These are phyloP conservation scores for Auriscalpium microsporum DNA, from an alignment of 768 basidiomycete genomes.

Conservation along the genomic window DNA sequence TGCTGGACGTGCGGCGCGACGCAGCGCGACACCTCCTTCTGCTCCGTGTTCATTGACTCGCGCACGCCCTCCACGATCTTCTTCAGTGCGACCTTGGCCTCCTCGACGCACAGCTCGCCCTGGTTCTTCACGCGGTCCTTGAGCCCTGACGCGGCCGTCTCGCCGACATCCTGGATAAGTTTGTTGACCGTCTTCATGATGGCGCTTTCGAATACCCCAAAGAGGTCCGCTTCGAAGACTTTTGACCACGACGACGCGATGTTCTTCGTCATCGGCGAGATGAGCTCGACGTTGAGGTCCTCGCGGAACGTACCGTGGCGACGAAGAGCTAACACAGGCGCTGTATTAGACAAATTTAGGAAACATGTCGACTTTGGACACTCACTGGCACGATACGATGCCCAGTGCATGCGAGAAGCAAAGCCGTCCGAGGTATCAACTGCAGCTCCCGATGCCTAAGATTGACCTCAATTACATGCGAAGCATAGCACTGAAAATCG, in stretches of 20 bases:
- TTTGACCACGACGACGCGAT: conserved; percentile 51
- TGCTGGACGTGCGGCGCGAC: conserved; percentile 48
- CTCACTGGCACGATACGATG: conserved; percentile 49
- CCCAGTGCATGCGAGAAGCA: conserved; percentile 50
- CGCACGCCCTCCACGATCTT: conserved; percentile 40
- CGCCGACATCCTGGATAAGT: conserved; percentile 44
- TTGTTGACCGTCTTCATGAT: conserved; percentile 30
- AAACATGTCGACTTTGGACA: background rate
- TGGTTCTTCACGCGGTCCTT: conserved; percentile 45
- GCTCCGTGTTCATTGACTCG: conserved; percentile 42
- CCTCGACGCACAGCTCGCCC: conserved; percentile 42
- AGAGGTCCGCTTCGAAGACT: conserved; percentile 53
- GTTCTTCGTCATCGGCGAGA: conserved; percentile 48
- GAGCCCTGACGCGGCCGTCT: conserved; percentile 40
- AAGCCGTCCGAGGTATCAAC: conserved; percentile 42
- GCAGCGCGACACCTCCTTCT: conserved; percentile 52
- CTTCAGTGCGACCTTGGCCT: conserved; percentile 40
- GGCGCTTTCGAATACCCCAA: conserved; percentile 36
- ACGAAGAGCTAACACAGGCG: conserved; percentile 32
- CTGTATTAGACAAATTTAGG: background rate
- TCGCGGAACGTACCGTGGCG: conserved; percentile 47
- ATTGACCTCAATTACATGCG: background rate
- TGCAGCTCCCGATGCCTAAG: conserved; percentile 34
- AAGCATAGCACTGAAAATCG: background rate
- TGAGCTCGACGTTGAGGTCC: conserved; percentile 53